Percentiles rank a stretch among this genome's conserved stretches.
Evolutionary conservation across 495 filamentous ascomycete species (phyloP).

Genomic region (Podospora bellae-mahoneyi): DNA sequence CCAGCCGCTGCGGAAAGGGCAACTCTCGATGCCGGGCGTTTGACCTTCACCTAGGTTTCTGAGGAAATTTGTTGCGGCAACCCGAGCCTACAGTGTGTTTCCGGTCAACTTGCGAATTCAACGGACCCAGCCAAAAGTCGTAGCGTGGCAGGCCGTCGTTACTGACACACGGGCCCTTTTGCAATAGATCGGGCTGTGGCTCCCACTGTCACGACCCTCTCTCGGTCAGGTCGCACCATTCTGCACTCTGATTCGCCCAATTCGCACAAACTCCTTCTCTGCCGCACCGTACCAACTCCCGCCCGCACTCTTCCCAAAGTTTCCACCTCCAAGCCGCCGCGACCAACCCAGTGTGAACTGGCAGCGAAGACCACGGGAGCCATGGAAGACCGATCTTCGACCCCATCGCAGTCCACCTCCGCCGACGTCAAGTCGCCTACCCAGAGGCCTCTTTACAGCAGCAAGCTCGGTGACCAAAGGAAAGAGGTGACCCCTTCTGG

Average conservation of each 20-base stretch:
- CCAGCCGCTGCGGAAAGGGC: background rate
- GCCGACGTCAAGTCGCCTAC: conserved; percentile 32
- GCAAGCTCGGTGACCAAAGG: conserved; percentile 35
- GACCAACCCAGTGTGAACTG: conserved; percentile 25
- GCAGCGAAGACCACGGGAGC: conserved; percentile 19
- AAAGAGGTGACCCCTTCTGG: conserved; percentile 24
- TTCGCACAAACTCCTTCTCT: conserved; percentile 35
- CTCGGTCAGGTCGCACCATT: conserved; percentile 24
- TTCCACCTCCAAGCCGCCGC: conserved; percentile 30
- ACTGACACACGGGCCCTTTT: conserved; percentile 19
- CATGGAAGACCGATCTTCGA: conserved; percentile 37
- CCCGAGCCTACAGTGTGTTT: background rate
- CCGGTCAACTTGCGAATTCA: background rate
- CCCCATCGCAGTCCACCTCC: conserved; percentile 25
- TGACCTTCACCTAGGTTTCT: background rate
- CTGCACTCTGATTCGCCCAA: conserved; percentile 34
- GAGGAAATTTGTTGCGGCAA: background rate
- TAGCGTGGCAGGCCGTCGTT: conserved; percentile 26
- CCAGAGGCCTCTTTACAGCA: conserved; percentile 34
- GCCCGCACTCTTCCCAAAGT: conserved; percentile 33
- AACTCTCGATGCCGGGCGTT: background rate
- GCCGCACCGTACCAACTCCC: conserved; percentile 37
- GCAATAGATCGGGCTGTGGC: conserved; percentile 24
- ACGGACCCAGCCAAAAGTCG: conserved; percentile 12
- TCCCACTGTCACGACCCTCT: conserved; percentile 2